A percentile compares a stretch with the other conserved stretches of the same genome.
phyloP scores from a whole-genome alignment of 2,329 filamentous ascomycete species.

The Chaetomium sp. region DNA sequence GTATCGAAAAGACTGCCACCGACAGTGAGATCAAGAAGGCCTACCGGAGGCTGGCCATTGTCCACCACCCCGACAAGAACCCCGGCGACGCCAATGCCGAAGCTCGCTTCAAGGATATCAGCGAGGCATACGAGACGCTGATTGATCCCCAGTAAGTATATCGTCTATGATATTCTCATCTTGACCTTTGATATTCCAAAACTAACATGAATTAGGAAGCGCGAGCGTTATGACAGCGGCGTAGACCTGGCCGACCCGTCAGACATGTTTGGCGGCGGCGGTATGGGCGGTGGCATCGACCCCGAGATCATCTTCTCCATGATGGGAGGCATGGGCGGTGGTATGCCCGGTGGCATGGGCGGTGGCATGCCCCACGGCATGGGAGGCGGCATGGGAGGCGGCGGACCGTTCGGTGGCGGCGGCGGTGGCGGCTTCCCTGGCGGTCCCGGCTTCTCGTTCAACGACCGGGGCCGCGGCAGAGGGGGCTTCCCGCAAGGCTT shows the following conservation, averaged over 20 bases:
- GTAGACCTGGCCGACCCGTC: constrained; percentile 86
- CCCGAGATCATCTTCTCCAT: constrained; percentile 81
- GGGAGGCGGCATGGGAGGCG: constrained; percentile 61
- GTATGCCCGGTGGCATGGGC: constrained; percentile 50
- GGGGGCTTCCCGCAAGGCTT: constrained; percentile 45
- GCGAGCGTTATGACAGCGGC: constrained; percentile 86
- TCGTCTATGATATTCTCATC: not conserved
- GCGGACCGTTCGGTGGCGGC: constrained; percentile 53
- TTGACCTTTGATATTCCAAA: not conserved
- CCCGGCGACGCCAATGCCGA: constrained; percentile 81
- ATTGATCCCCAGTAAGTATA: constrained; percentile 80
- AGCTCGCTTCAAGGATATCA: constrained; percentile 95
- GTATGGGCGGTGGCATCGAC: constrained; percentile 67
- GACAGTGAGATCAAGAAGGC: constrained; percentile 93
- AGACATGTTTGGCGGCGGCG: constrained; percentile 79
- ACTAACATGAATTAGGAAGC: constrained; percentile 63
- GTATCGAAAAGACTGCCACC: constrained; percentile 79
- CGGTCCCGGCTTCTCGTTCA: constrained; percentile 62
- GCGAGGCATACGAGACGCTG: constrained; percentile 94
- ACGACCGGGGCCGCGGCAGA: constrained; percentile 41
- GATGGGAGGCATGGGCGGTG: constrained; percentile 71
- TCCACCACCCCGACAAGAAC: constrained; percentile 98
- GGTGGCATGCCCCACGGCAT: constrained; percentile 64
- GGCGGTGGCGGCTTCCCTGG: constrained; percentile 44
- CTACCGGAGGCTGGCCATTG: constrained; percentile 90